phyloP scores from a whole-genome alignment of 2,329 filamentous ascomycete species.

The Pestalotiopsis sp. region DNA sequence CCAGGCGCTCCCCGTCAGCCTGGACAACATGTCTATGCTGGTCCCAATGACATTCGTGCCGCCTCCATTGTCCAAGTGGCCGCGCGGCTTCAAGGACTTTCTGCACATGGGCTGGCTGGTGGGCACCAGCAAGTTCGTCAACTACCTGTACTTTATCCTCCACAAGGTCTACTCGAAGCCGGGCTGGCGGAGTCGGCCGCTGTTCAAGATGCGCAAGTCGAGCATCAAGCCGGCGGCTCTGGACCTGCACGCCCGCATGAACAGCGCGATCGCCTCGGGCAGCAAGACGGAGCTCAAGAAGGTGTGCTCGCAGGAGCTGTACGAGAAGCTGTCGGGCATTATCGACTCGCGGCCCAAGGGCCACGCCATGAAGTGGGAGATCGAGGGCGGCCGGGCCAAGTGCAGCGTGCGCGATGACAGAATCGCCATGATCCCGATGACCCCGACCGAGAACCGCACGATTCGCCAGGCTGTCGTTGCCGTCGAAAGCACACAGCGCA shows the following conservation, averaged over 20 bases:
- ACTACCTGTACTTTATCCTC: conserved; percentile 34
- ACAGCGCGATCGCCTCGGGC: conserved; percentile 59
- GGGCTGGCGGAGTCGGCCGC: conserved; percentile 38
- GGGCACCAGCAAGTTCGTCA: conserved; percentile 34
- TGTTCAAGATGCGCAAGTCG: conserved; percentile 42
- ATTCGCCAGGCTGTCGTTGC: conserved; percentile 62
- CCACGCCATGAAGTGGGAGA: conserved; percentile 52
- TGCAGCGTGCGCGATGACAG: conserved; percentile 54
- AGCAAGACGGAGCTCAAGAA: conserved; percentile 50
- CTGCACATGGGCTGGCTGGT: conserved; percentile 22
- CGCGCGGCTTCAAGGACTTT: conserved; percentile 23
- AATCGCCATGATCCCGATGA: conserved; percentile 45
- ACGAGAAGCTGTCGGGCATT: conserved; percentile 49
- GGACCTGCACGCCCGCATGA: conserved; percentile 61
- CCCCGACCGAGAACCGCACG: conserved; percentile 35
- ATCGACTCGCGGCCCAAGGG: conserved; percentile 51
- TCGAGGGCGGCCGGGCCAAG: conserved; percentile 46
- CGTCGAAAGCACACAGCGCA: conserved; percentile 56
- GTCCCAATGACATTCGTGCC: conserved; percentile 24
- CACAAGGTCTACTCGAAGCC: conserved; percentile 48
- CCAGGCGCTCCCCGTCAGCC: conserved; percentile 1
- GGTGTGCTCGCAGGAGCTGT: conserved; percentile 56
- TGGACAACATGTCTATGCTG: conserved; percentile 9
- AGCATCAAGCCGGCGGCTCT: conserved; percentile 53
- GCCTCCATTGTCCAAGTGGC: conserved; percentile 29